Evolutionary conservation across 805 yeast species (phyloP).

Genomic region (Kluyveromyces starmeri): DNA sequence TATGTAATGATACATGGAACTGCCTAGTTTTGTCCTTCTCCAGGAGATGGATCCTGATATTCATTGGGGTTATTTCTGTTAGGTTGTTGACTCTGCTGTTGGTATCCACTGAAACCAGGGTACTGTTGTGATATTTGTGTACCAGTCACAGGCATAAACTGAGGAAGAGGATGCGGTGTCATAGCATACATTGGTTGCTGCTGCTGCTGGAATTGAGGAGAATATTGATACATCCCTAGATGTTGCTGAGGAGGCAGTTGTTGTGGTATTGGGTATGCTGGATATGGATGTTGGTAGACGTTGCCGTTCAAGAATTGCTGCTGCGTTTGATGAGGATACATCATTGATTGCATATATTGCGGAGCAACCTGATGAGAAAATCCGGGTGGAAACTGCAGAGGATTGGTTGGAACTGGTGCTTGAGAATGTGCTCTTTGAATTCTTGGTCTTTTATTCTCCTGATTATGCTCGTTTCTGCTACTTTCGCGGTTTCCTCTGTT

Average conservation of each 20-base stretch:
- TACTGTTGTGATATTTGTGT: no score
- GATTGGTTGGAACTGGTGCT: constrained; percentile 1
- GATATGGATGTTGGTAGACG: constrained; percentile 2
- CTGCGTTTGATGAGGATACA: background rate
- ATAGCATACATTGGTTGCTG: constrained; percentile 12
- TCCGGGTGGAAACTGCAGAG: constrained; percentile 2
- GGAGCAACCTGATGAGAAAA: background rate
- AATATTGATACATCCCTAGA: constrained; percentile 5
- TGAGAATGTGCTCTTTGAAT: background rate
- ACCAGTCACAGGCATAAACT: no score
- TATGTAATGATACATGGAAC: no score
- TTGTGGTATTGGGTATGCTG: constrained; percentile 8
- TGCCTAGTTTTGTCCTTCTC: no score
- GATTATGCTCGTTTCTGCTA: constrained; percentile 5
- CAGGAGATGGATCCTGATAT: no score
- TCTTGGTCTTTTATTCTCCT: background rate
- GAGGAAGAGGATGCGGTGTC: no score
- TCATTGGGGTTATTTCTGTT: no score
- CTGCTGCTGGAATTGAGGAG: constrained; percentile 6
- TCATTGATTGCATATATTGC: background rate
- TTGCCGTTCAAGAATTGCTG: background rate
- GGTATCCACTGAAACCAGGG: no score
- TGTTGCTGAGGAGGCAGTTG: constrained; percentile 12
- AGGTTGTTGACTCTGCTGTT: no score
- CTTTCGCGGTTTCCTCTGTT: constrained; percentile 9